Conservation (phyloP, 768 basidiomycete genomes). For the Psilocybe cyanescens region DNA sequence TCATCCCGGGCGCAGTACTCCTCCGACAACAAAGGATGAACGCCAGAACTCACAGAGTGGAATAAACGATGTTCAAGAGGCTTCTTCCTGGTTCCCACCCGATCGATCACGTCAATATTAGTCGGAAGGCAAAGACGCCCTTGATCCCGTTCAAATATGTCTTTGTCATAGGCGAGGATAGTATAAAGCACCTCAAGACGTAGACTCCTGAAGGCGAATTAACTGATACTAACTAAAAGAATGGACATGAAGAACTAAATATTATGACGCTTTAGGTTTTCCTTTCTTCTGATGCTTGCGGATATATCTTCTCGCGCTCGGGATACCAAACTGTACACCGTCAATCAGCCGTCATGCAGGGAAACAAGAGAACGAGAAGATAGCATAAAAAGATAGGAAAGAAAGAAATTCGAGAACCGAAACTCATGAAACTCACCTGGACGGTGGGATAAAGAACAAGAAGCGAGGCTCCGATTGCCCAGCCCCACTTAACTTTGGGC, state of each 20-base stretch:
- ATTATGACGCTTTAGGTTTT: conserved; percentile 38
- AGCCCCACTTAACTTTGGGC: conserved; percentile 62
- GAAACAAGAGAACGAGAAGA: conserved; percentile 10
- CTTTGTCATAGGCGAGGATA: conserved; percentile 1
- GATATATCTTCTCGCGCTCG: conserved; percentile 57
- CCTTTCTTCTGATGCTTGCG: conserved; percentile 40
- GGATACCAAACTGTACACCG: conserved; percentile 63
- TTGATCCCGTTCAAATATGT: background rate
- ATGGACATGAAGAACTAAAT: conserved; percentile 3
- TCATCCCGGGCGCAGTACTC: conserved; percentile 4
- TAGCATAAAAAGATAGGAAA: conserved; percentile 6
- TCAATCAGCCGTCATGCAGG: conserved; percentile 24
- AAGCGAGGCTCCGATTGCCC: conserved; percentile 60
- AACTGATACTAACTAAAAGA: conserved; percentile 2
- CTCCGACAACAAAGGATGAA: conserved; percentile 26
- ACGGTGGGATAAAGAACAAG: conserved; percentile 72
- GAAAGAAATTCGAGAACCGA: conserved; percentile 10
- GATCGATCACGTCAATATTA: conserved; percentile 17
- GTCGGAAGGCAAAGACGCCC: conserved; percentile 8
- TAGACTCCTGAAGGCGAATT: conserved; percentile 10
- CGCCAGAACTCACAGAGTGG: conserved; percentile 7
- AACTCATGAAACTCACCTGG: conserved; percentile 50
- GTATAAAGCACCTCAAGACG: background rate
- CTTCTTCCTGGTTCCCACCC: conserved; percentile 17
- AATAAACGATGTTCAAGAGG: conserved; percentile 7